phyloP scores from a whole-genome alignment of 495 filamentous ascomycete genomes.

The Cairneyella variabilis region DNA sequence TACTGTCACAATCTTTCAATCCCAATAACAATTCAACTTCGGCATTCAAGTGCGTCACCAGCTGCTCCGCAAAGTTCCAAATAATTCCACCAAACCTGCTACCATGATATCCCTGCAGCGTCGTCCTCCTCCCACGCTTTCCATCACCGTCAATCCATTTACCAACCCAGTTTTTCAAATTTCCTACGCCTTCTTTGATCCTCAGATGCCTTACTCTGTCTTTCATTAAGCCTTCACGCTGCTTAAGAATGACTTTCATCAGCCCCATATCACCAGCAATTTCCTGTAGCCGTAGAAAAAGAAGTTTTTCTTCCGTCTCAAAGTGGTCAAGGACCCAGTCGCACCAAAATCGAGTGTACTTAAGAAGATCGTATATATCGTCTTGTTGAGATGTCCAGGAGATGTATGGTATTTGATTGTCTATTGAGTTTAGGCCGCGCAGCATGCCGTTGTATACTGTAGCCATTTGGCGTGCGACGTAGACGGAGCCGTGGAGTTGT shows the following conservation, averaged over 20 bases:
- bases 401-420: constrained; percentile 40
- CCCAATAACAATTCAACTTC: constrained; percentile 32
- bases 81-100: constrained; percentile 30
- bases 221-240: constrained; percentile 29
- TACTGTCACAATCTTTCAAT: constrained; percentile 19
- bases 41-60: constrained; percentile 35
- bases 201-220: constrained; percentile 22
- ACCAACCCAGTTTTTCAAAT: no score
- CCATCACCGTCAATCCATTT: no score
- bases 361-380: constrained; percentile 34
- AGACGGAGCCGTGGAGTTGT: not conserved
- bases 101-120: constrained; percentile 23
- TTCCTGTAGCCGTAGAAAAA: constrained; percentile 30
- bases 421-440: constrained; percentile 44
- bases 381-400: constrained; percentile 23
- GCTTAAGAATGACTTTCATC: constrained; percentile 17
- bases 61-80: constrained; percentile 31
- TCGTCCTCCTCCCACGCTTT: not conserved
- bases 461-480: constrained; percentile 36
- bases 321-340: constrained; percentile 26
- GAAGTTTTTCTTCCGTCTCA: constrained; percentile 26
- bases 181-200: no score
- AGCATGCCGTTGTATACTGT: constrained; percentile 43
- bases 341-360: constrained; percentile 31
- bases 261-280: constrained; percentile 22